A percentile compares a stretch with the other conserved stretches of the same genome.
Conservation (phyloP, 805 yeast genomes). For the Yueomyces sinensis region DNA sequence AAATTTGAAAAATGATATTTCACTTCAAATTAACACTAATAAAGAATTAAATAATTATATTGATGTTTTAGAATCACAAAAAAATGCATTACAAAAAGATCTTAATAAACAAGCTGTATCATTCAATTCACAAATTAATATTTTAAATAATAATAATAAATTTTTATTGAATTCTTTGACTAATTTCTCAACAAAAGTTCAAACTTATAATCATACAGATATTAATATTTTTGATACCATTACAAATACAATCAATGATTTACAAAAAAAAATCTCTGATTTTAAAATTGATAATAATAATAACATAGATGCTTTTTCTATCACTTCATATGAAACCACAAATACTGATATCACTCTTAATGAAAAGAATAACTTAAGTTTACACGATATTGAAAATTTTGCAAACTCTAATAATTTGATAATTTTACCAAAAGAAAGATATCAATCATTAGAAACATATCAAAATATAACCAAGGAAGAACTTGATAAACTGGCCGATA, state of each 20-base stretch:
- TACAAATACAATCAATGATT: neutral
- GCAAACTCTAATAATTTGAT: constrained; percentile 11
- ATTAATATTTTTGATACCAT: neutral
- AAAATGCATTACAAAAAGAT: constrained; percentile 28
- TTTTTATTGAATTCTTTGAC: neutral
- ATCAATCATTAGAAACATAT: constrained; percentile 4
- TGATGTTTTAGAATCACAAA: constrained; percentile 29
- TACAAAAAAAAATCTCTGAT: neutral
- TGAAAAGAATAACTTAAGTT: constrained; percentile 1
- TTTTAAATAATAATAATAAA: constrained; percentile 60
- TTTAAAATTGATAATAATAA: neutral
- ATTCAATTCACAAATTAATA: constrained; percentile 29
- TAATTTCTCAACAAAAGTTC: neutral
- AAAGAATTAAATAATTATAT: constrained; percentile 26
- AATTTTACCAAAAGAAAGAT: constrained; percentile 5
- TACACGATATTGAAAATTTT: constrained; percentile 18
- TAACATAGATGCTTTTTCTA: neutral
- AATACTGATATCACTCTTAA: neutral
- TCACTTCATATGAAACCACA: neutral
- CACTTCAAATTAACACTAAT: constrained; percentile 17
- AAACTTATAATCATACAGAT: neutral
- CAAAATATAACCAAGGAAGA: constrained; percentile 3
- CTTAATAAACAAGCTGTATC: constrained; percentile 25
- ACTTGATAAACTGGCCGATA: constrained; percentile 5
- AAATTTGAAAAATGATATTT: constrained; percentile 11